phyloP scores from a whole-genome alignment of 208 protist species.

The Leishmania arabica region DNA sequence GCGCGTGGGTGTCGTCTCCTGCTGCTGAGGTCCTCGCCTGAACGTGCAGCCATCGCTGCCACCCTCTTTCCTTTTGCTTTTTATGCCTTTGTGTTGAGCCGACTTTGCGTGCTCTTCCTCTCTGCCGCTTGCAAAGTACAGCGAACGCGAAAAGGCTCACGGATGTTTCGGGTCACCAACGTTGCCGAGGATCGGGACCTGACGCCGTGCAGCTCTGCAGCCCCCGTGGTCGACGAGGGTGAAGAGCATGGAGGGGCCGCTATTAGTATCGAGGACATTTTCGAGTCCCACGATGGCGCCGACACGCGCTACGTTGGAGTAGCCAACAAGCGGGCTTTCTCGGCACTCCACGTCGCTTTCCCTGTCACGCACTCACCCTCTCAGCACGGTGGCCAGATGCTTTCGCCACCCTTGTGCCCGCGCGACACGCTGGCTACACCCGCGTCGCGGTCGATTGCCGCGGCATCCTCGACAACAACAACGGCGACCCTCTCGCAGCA shows the following conservation, averaged over 20 bases:
- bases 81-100: not conserved
- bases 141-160: not conserved
- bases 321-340: slow-evolving; percentile 25
- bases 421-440: not conserved
- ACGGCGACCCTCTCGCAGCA: slow-evolving; percentile 9
- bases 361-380: not conserved
- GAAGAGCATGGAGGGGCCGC: not conserved
- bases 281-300: slow-evolving; percentile 4
- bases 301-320: slow-evolving; percentile 31
- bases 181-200: not conserved
- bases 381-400: not conserved
- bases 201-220: not conserved
- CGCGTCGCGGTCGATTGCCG: not conserved
- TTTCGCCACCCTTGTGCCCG: not conserved
- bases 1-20: not conserved
- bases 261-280: not conserved
- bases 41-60: not conserved
- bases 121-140: not conserved
- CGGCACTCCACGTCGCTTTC: slow-evolving; percentile 7
- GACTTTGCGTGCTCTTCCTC: not conserved
- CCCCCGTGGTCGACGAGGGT: slow-evolving; percentile 1
- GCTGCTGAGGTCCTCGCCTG: not conserved
- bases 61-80: slow-evolving; percentile 4
- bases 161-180: slow-evolving; percentile 1
- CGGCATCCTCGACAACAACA: not conserved